phyloP scores from a whole-genome alignment of 2,329 filamentous ascomycete genomes.

The Drechslera avenae region DNA sequence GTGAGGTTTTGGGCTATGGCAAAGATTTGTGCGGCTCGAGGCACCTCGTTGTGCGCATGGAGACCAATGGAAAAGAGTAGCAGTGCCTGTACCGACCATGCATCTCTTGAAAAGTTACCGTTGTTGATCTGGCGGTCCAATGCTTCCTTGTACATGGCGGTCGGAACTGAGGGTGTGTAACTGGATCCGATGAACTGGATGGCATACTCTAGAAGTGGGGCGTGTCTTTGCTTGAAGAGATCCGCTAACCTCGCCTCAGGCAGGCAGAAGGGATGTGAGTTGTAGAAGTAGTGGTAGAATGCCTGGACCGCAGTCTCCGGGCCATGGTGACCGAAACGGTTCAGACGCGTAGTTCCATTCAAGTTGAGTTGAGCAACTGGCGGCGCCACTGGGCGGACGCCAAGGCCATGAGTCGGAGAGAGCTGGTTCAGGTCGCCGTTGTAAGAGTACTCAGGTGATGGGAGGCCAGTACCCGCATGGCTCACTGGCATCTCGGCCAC shows the following conservation, averaged over 20 bases:
- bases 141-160: constrained; percentile 52
- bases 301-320: constrained; percentile 39
- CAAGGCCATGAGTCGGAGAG: constrained; percentile 29
- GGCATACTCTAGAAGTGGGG: constrained; percentile 57
- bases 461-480: constrained; percentile 32
- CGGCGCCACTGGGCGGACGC: constrained; percentile 24
- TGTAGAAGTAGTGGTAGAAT: constrained; percentile 58
- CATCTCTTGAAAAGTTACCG: constrained; percentile 41
- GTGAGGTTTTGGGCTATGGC: constrained; percentile 71
- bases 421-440: constrained; percentile 35
- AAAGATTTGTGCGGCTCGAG: constrained; percentile 70
- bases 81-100: constrained; percentile 75
- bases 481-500: constrained; percentile 19
- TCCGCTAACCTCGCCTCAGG: constrained; percentile 51
- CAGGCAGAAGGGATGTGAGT: constrained; percentile 62
- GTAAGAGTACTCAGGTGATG: constrained; percentile 42
- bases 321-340: constrained; percentile 35
- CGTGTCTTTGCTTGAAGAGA: constrained; percentile 49
- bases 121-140: constrained; percentile 40
- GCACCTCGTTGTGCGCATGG: constrained; percentile 75
- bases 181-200: constrained; percentile 63
- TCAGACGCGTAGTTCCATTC: constrained; percentile 39
- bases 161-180: constrained; percentile 55
- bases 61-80: constrained; percentile 77
- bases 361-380: constrained; percentile 40